These are phyloP conservation scores for Zygnema circumcarinatum DNA, from an alignment of 139 green algal genomes.

Conservation along the genomic window DNA sequence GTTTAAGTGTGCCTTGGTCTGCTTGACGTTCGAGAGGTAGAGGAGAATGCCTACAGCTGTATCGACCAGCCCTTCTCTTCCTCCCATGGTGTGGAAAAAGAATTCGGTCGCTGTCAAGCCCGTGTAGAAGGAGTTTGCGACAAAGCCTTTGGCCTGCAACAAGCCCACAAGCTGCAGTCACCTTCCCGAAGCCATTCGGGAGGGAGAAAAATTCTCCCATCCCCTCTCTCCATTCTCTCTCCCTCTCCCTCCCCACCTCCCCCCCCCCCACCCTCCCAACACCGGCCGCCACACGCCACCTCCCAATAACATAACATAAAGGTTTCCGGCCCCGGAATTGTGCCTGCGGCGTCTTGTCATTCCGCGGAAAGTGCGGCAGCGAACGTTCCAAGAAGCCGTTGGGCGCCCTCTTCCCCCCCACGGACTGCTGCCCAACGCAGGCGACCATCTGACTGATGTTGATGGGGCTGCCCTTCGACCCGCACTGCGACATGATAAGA, in stretches of 20 bases:
- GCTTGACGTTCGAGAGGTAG: too few species aligned
- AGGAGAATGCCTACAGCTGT: constrained; percentile 77
- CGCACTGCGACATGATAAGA: constrained; percentile 97
- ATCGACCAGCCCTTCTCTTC: constrained; percentile 88
- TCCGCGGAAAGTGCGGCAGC: constrained; percentile 86
- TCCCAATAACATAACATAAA: too few species aligned
- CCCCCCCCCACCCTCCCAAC: too few species aligned
- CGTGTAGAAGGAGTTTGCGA: constrained; percentile 94
- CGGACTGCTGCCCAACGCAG: constrained; percentile 95
- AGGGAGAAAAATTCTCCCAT: too few species aligned
- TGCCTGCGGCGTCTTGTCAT: constrained; percentile 43
- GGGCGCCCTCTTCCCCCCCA: constrained; percentile 87
- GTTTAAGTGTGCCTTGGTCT: too few species aligned
- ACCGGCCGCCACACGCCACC: neutral
- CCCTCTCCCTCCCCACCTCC: too few species aligned
- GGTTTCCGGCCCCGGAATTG: too few species aligned
- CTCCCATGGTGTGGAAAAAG: constrained; percentile 99
- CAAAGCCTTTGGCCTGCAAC: constrained; percentile 90
- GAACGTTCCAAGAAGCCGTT: constrained; percentile 90
- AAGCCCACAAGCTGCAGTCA: too few species aligned
- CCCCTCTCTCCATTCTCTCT: neutral
- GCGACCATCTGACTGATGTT: constrained; percentile 99
- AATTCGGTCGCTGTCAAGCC: constrained; percentile 96
- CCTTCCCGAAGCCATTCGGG: too few species aligned
- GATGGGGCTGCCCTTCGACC: constrained; percentile 86